These are phyloP conservation scores for Eucalyptus pumila DNA, from an alignment of 345 rosid genomes.

Conservation along the genomic window DNA sequence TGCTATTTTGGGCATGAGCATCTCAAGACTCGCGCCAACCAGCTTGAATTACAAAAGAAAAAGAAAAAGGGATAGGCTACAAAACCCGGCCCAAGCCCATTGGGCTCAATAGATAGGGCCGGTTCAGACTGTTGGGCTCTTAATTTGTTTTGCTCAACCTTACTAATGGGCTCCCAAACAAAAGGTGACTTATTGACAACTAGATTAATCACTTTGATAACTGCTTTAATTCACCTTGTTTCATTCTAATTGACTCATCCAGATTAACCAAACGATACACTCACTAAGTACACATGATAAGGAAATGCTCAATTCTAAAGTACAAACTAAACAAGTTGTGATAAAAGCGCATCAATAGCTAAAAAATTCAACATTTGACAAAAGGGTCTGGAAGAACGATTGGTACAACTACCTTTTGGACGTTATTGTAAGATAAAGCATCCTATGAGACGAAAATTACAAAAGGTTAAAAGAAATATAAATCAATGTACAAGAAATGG, in stretches of 20 bases:
- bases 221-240: background rate
- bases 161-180: background rate
- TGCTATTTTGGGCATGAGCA: background rate
- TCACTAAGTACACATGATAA: background rate
- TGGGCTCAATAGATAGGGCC: background rate
- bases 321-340: background rate
- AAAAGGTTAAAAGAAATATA: fast-evolving
- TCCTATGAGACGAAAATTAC: background rate
- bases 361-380: background rate
- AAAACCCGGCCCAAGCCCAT: background rate
- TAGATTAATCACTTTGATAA: background rate
- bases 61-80: background rate
- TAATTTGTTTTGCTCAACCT: background rate
- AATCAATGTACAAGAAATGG: background rate
- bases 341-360: background rate
- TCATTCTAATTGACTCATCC: background rate
- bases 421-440: background rate
- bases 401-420: fast-evolving
- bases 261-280: background rate
- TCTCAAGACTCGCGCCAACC: background rate
- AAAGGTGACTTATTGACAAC: background rate
- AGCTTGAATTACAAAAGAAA: background rate
- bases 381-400: fast-evolving
- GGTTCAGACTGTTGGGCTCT: background rate
- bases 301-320: background rate